Base-by-base conservation (phyloP, 495 filamentous ascomycete genomes). In the Aspergillus panamensis region DNA sequence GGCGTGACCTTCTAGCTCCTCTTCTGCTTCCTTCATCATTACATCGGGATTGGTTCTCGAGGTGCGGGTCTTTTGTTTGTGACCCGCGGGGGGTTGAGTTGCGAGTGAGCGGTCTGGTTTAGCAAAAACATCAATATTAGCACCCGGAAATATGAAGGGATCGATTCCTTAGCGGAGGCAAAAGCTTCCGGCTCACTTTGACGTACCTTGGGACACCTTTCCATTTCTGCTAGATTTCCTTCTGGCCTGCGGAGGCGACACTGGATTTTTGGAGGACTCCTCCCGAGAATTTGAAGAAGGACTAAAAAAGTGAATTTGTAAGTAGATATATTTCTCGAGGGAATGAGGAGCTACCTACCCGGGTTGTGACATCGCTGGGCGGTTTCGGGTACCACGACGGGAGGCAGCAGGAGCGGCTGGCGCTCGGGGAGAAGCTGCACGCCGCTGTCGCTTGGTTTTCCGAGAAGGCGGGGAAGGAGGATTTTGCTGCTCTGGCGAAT, bases 361-460 rank as follows among this genome's bases (percentile, higher is more conserved):
- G 69, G 88, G 83, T 78, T 87, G 89, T 74, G 91, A 91, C 92
- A 93, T 94, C 67, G 79, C 81, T 73, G 80, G 84, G 68, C 69
- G 80, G 76, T 74, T 88, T 85, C 68, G 82, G 76, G 74, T 82
- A 81, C 72, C 79, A 64, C 82, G 84, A 54, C 85, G 84, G 57
- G 81, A 62, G 58, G 71, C 55, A 57, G 76, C 65, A 59, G 78
- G 61, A 56, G 75, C 60, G 48, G 74, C 58, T 20, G 57, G 53
- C 61, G 72, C 57, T 52, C 79, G 72, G 56, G 84, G 77, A 67
- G 69, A 59, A 51, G 70, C 69, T 61, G 72, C 59, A 58, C 71
- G 74, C 52, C 73, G 70, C 58, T 73, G 73, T 72, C 69, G 66
- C 62, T 78, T 76, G 55, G 70, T 62, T 72, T 77, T 71, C 57